Conservation (phyloP, 2,329 filamentous ascomycete genomes). For the Zymoseptoria crescenta region DNA sequence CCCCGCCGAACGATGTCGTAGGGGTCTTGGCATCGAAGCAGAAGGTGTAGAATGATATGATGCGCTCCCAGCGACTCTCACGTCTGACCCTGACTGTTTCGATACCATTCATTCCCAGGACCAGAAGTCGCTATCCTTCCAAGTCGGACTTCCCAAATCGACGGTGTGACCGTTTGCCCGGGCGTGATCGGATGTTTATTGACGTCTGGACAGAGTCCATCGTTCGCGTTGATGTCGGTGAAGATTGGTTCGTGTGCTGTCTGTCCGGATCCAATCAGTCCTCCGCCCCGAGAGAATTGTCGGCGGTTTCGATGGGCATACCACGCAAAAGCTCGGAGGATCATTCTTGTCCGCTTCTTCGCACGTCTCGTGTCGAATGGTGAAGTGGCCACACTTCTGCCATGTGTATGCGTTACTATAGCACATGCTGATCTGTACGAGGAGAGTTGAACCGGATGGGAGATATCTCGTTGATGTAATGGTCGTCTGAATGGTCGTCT, state of each 20-base stretch:
- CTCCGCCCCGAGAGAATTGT: background rate
- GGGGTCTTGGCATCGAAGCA: background rate
- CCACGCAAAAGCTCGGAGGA: slow-evolving; percentile 6
- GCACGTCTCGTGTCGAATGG: slow-evolving; percentile 10
- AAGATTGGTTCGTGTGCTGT: slow-evolving; percentile 12
- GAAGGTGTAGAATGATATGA: background rate
- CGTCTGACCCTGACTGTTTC: slow-evolving; percentile 14
- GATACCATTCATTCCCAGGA: slow-evolving; percentile 12
- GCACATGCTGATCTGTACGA: slow-evolving; percentile 7
- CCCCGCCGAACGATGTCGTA: background rate
- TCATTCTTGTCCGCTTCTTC: slow-evolving; percentile 8
- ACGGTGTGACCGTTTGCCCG: slow-evolving; percentile 5
- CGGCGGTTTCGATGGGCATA: background rate
- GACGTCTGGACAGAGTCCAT: slow-evolving; percentile 14
- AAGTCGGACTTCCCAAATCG: slow-evolving; percentile 7
- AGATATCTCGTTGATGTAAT: background rate
- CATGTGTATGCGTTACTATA: slow-evolving; percentile 15
- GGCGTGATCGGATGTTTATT: slow-evolving; percentile 13
- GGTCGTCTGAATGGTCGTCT: background rate
- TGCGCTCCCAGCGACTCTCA: background rate
- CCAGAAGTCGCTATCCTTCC: slow-evolving; percentile 11
- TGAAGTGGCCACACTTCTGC: slow-evolving; percentile 14
- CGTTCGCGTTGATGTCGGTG: slow-evolving; percentile 8
- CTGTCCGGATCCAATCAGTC: background rate
- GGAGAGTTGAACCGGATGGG: background rate